Base-by-base conservation (phyloP, 78 protist species). In the Dictyostelium intermedium region DNA sequence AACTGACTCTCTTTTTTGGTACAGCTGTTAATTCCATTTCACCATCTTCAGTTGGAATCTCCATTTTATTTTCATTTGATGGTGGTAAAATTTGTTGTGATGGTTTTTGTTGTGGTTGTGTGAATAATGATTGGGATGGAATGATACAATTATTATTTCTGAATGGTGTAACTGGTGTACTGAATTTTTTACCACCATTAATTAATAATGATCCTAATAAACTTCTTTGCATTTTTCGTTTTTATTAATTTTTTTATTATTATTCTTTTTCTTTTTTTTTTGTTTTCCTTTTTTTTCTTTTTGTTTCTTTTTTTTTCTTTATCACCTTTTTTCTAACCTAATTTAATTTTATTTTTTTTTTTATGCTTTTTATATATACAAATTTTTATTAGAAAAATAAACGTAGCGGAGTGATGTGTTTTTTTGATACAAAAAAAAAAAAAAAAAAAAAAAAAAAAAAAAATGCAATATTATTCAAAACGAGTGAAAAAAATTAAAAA, bases 11-110 rank as follows among this genome's bases (percentile, higher is more conserved):
- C 18, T 89, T 89, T 30, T 89, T 89, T 78, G 93, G 93, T 43
- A 89, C 93, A 25, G 93, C 93, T 10, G 82, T 89, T 34, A 89
- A 80, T 69, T 89, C 93, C 11, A 89, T 77, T 30, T 87, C 92
- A 25, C 84, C 41, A 0, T 27, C 32, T 79, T 79, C 84, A 14
- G 37, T 79, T 41, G 84, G 84, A 0, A 79, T 35, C 56, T 85
- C 84, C 2, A 45, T 27, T 47, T 79, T 47, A 63, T 63, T 63
- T 50, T 23, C 69, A n/a, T n/a, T n/a, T 43, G 53, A 11, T 14
- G 20, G 20, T 56, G 13, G 50, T 47, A 30, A 39, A 20, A 18
- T 13, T 27, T 35, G 39, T 27, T 47, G 39, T 83, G 14, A n/a
- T 37, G 50, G 73, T n/a, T n/a, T n/a, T 23, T 85, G 45, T 37